Base-by-base conservation (phyloP, 1,139 yeast genomes). In the Hyphopichia wangnamkhiaoensis region DNA sequence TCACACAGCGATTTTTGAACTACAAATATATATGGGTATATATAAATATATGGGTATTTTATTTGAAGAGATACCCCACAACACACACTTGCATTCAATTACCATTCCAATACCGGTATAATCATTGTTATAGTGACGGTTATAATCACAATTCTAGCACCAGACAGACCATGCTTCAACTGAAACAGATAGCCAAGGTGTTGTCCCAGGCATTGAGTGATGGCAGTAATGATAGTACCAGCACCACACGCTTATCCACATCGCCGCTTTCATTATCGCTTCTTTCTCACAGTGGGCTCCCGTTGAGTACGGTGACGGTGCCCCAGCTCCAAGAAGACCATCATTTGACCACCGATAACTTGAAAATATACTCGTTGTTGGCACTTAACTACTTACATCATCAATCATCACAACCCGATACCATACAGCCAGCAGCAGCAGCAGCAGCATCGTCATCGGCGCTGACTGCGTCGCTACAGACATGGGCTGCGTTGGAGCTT, bases 301-400 rank as follows among this genome's bases (percentile, higher is more conserved):
- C 76, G 3, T 54, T 71, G 32, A 62, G 71, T 27, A 66, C 76
- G 1, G 73, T 71, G 6, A 34, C 37, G 3, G 4, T 37, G 48
- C 39, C 57, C 46, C 25, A 47, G 46, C 32, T 46, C 46, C 39
- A 43, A 9, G 44, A 23, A n/a, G 37, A 17, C 13, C 17, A 31
- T 13, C 26, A 45, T 13, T 47, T 62, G 18, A 50, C 63, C 12
- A 63, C 69, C 5, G 79, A 76, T 41, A 66, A 64, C 39, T 56
- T 76, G 25, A 69, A 69, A 43, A 73, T 77, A 10, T 63, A 71
- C 45, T 65, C 78, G n/a, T 56, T 77, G 26, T 52, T 75, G 38
- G 76, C 74, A 1, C 59, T 67, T 40, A 68, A 64, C 36, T 60
- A 63, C 33, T 63, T 70, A 12, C 56, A 54, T 17, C 48, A 50